These are phyloP conservation scores for Clonostachys sp. DNA, from an alignment of 2,329 filamentous ascomycete species.

Conservation along the genomic window DNA sequence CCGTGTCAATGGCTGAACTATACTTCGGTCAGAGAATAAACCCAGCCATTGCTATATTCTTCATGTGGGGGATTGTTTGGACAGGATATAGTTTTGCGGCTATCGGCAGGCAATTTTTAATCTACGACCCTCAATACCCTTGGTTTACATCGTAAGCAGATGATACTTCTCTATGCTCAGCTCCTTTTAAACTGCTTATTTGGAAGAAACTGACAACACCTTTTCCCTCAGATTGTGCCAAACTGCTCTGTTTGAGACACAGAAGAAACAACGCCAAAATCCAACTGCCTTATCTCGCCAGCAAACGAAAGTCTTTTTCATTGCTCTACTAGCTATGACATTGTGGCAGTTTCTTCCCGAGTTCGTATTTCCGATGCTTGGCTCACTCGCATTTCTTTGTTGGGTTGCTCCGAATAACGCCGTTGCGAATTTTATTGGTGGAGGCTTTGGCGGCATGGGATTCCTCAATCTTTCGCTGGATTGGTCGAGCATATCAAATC, in stretches of 20 bases:
- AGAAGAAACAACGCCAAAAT: conserved; percentile 43
- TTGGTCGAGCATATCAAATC: conserved; percentile 56
- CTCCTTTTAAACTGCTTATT: not conserved
- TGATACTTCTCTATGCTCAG: not conserved
- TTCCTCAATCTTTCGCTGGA: conserved; percentile 55
- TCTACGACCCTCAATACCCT: conserved; percentile 49
- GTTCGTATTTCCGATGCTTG: conserved; percentile 54
- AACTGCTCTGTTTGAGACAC: conserved; percentile 54
- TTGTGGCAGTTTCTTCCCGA: conserved; percentile 61
- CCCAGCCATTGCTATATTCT: conserved; percentile 49
- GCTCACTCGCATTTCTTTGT: conserved; percentile 56
- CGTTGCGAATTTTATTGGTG: conserved; percentile 55
- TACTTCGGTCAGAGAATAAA: conserved; percentile 50
- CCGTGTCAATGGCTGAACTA: conserved; percentile 49
- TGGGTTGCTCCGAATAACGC: conserved; percentile 57
- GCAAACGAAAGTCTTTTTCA: conserved; percentile 54
- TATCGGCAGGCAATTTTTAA: conserved; percentile 48
- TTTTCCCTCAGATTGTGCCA: conserved; percentile 33
- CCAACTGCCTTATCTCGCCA: conserved; percentile 42
- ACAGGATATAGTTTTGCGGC: conserved; percentile 56
- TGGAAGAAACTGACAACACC: conserved; percentile 1
- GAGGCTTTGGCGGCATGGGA: conserved; percentile 58
- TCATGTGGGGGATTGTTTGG: conserved; percentile 54
- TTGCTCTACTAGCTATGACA: conserved; percentile 43
- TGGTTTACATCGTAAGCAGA: conserved; percentile 33